Percentiles rank a stretch among this genome's conserved stretches.
Conservation (phyloP, 2,329 filamentous ascomycete species). For the Neoascochyta sp. region DNA sequence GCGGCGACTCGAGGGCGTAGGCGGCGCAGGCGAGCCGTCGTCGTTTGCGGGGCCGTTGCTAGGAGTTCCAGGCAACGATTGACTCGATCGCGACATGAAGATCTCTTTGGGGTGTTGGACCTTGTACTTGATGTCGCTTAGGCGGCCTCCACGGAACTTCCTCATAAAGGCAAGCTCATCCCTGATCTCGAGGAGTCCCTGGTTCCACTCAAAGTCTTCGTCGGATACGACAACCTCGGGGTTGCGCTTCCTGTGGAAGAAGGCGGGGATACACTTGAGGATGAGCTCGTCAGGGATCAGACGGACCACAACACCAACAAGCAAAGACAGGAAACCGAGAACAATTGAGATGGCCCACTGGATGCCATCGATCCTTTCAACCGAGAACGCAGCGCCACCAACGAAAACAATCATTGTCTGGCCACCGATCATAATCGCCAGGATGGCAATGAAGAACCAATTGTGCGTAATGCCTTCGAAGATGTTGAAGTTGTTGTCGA, state of each 20-base stretch:
- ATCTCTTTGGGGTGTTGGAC: slow-evolving; percentile 71
- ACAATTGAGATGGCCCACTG: slow-evolving; percentile 89
- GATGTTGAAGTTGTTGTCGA: slow-evolving; percentile 94
- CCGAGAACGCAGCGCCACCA: slow-evolving; percentile 76
- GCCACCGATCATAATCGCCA: slow-evolving; percentile 79
- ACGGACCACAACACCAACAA: slow-evolving; percentile 76
- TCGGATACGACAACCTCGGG: slow-evolving; percentile 45
- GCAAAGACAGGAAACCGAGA: slow-evolving; percentile 79
- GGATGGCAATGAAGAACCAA: slow-evolving; percentile 85
- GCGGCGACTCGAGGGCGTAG: slow-evolving; percentile 56
- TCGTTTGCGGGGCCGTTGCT: slow-evolving; percentile 46
- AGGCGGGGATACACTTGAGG: slow-evolving; percentile 40
- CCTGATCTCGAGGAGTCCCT: slow-evolving; percentile 68
- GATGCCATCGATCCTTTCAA: slow-evolving; percentile 62
- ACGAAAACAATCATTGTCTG: slow-evolving; percentile 89
- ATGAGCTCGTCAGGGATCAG: slow-evolving; percentile 72
- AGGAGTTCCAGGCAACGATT: slow-evolving; percentile 62
- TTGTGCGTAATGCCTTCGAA: slow-evolving; percentile 85
- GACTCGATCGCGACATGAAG: slow-evolving; percentile 63
- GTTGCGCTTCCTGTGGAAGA: slow-evolving; percentile 42
- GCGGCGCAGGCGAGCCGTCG: slow-evolving; percentile 44
- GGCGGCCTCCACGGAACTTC: slow-evolving; percentile 73
- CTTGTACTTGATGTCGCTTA: slow-evolving; percentile 77
- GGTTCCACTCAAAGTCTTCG: slow-evolving; percentile 60
- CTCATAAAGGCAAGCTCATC: slow-evolving; percentile 79